Base-by-base conservation (phyloP, 495 filamentous ascomycete species). In the Glonium stellatum region DNA sequence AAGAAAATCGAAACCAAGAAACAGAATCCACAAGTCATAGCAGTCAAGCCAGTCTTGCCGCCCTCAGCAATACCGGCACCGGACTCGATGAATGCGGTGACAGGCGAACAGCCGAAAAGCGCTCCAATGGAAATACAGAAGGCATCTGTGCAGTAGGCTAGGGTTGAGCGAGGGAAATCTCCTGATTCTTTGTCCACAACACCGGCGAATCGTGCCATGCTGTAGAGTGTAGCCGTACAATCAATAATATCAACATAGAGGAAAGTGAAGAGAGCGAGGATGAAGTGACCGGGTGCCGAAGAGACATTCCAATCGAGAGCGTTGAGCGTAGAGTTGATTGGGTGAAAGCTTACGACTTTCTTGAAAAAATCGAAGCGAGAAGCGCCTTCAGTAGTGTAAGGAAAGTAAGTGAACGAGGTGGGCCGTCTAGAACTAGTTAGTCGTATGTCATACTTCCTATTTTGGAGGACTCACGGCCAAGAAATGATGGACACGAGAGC, bases 1-100 rank as follows among this genome's bases (percentile, higher is more conserved):
- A 90, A 90, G 78, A 92, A 92, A 48, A 93, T 82, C 31, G 87
- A 82, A 64, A 93, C 83, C 77, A 93, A 89, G 77, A 93, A 93
- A 73, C 87, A 89, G 55, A 90, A 41, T 34, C 89, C 88, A 0
- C 88, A 86, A 23, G 79, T 76, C 69, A 86, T 84, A n/a, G 89
- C 86, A 1, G 88, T 91, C 13, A 93, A 73, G 1, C 89, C 89
- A 0, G 89, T 93, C 63, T 85, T 84, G 13, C 88, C 89, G 23
- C 89, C 89, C 72, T 93, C 89, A 8, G 86, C 85, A 63, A 93
- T 92, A 58, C 89, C 89, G 10, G 88, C 88, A 61, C 88, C 89
- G 39, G 86, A 89, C 72, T 93, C 89, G 63, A 93, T 82, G 68
- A 89, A 93, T 21, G 88, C 87, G 11, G 88, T 91, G 0, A 91